Evolutionary conservation across 2,329 filamentous ascomycete species (phyloP), one percentile per base, ranked within the genome.

Genomic region (Blastomyces emzantsi): DNA sequence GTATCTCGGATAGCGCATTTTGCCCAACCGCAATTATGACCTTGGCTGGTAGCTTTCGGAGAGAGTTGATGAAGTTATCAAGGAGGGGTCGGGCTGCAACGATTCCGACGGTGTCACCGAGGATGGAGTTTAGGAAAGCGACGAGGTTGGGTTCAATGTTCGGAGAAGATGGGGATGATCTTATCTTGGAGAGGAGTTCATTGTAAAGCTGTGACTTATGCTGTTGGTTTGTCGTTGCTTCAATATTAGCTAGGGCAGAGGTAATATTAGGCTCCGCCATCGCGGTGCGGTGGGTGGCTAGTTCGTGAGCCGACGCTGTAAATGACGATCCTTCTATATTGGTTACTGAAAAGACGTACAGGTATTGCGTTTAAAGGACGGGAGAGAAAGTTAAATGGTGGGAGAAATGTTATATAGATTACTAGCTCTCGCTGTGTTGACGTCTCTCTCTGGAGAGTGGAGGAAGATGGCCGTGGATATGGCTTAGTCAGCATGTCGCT

Each of bases 51-150:
- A 78, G 73, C 68, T 85, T 82, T 47, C 82, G 75, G 63, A 92
- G 79, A 25, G 78, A 76, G 65, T 83, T 79, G 69, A 96, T 87
- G 72, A 95, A 90, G 63, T 80, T 78, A 63, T 83, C 81, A 66
- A 95, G 85, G 15, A 94, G 82, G 19, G 85, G 82, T 6, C 90
- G 85, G 5, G 89, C 86, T 39, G 87, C 82, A n/a, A 94, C 89
- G 69, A 93, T 87, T 70, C 89, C 89, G 62, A 92, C 82, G 28
- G 82, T 82, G 70, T 90, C 86, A 67, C 80, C 81, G 67, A 92
- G 84, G 62, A 92, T 82, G 60, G 92, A 84, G 70, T 87, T 82
- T 62, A 87, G 80, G 68, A 90, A 87, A 70, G 85, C 84, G 65
- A 85, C 85, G 64, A 92, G 81, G 74, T 92, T 86, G 65, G 82